Evolutionary conservation across 768 basidiomycete species (phyloP).

Genomic region (Termitomyces sp.): DNA sequence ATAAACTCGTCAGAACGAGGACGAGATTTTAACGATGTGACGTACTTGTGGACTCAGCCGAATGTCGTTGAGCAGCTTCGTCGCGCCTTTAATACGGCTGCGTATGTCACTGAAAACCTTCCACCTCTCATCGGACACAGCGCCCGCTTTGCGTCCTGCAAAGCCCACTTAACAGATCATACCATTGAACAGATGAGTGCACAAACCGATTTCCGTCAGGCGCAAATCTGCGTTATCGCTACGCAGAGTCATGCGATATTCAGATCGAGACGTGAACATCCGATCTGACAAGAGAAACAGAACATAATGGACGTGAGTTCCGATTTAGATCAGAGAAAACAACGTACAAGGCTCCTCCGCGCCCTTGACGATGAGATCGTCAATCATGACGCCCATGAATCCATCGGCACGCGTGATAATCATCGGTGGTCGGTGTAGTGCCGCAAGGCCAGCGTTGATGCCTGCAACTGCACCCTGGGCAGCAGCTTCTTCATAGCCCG

Average conservation of each 20-base stretch:
- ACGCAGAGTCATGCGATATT: constrained; percentile 84
- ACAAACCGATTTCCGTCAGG: constrained; percentile 68
- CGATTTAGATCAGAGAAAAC: not conserved
- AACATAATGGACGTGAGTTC: not conserved
- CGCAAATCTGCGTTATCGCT: constrained; percentile 88
- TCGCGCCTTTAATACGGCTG: constrained; percentile 28
- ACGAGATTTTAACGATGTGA: not conserved
- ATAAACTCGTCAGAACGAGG: not conserved
- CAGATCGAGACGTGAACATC: constrained; percentile 90
- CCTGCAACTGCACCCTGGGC: constrained; percentile 88
- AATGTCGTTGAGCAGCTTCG: constrained; percentile 28
- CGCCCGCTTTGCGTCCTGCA: constrained; percentile 37
- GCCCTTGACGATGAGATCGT: constrained; percentile 84
- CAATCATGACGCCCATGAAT: constrained; percentile 87
- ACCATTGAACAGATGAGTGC: not conserved
- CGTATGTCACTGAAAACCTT: constrained; percentile 27
- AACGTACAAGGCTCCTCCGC: constrained; percentile 85
- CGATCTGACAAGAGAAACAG: constrained; percentile 50
- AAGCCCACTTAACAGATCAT: not conserved
- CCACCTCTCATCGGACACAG: constrained; percentile 44
- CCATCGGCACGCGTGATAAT: constrained; percentile 79
- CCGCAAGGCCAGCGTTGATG: constrained; percentile 78
- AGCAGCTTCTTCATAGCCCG: constrained; percentile 93
- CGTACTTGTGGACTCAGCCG: constrained; percentile 39
- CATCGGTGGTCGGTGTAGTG: constrained; percentile 50